Base-by-base conservation (phyloP, 306 rosid genomes). In the Ochetophila trinervis region DNA sequence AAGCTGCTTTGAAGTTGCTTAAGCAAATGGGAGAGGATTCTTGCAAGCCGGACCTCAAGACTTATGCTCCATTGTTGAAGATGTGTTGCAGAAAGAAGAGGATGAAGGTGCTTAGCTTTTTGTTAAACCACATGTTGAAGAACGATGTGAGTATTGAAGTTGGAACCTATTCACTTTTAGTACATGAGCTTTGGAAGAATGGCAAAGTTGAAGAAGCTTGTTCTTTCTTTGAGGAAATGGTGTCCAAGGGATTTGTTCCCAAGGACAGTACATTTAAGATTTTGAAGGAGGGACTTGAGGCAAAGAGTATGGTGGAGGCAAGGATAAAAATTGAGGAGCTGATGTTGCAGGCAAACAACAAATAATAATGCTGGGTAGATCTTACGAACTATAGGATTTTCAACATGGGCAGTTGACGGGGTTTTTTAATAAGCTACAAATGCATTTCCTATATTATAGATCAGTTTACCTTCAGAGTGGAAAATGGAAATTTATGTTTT, bases 1-100 rank as follows among this genome's bases (percentile, higher is more conserved):
- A 93, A 91, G 56, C 70, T 23, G 97, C 98, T 36, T 87, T 93
- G 45, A 80, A 81, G 71, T 72, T 87, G 89, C 91, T 93, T 7
- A 82, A 77, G 81, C 86, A 84, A 73, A 89, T 93, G 95, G 96
- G 76, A 76, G 94, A 89, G 23, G 68, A 68, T 10, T 65, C 71
- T 1, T 80, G 83, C 83, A 81, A 82, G 75, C 95, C 91, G 0
- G 76, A 78, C 4, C 47, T 84, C 8, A 67, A 70, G 75, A 93
- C 97, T 14, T 93, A 93, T 52, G 85, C 82, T 66, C 91, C 94
- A 0, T 79, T 93, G 78, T 62, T 93, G 74, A 93, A 87, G 86
- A 82, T 93, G 89, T 89, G 90, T 76, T 81, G 91, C 79, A 84
- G 59, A 45, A 87, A 82, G 88, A 93, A 86, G 79, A 85, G 95